phyloP scores from a whole-genome alignment of 1,139 yeast species.

The Blastobotrys arbuscula region DNA sequence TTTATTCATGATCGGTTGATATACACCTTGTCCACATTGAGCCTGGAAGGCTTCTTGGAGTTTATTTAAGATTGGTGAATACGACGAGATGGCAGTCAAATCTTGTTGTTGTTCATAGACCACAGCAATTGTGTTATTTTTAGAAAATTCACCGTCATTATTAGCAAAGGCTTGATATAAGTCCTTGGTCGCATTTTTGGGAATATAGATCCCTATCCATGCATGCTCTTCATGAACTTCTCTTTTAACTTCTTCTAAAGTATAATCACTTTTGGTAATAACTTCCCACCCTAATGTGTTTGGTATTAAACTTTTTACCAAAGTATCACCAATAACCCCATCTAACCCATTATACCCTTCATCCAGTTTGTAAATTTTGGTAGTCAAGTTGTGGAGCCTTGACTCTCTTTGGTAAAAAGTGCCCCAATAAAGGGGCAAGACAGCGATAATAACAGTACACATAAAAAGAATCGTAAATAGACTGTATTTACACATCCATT shows the following conservation, averaged over 20 bases:
- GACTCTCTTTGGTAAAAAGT: constrained; percentile 42
- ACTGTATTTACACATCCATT: not conserved
- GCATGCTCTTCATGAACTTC: constrained; percentile 21
- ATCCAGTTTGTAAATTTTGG: constrained; percentile 48
- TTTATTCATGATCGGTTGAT: constrained; percentile 16
- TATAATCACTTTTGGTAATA: constrained; percentile 27
- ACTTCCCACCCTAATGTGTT: constrained; percentile 27
- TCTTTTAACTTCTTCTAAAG: constrained; percentile 16
- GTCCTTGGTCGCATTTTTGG: constrained; percentile 24
- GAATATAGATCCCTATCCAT: constrained; percentile 24
- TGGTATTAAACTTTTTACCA: constrained; percentile 27
- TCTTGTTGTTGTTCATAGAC: constrained; percentile 54
- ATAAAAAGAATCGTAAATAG: not conserved
- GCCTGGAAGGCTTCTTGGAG: constrained; percentile 28
- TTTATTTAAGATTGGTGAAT: constrained; percentile 20
- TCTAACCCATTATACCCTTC: constrained; percentile 19
- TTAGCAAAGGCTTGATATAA: constrained; percentile 17
- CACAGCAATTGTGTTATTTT: constrained; percentile 32
- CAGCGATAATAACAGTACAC: constrained; percentile 15
- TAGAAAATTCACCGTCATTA: constrained; percentile 14
- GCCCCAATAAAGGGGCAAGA: constrained; percentile 57
- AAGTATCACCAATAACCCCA: constrained; percentile 35
- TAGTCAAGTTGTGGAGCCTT: constrained; percentile 40
- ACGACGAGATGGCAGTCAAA: constrained; percentile 26
- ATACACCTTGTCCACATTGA: constrained; percentile 8